A percentile compares a stretch with the other conserved stretches of the same genome.
These are phyloP conservation scores for Candida incommunis DNA, from an alignment of 805 yeast genomes.

Conservation along the genomic window DNA sequence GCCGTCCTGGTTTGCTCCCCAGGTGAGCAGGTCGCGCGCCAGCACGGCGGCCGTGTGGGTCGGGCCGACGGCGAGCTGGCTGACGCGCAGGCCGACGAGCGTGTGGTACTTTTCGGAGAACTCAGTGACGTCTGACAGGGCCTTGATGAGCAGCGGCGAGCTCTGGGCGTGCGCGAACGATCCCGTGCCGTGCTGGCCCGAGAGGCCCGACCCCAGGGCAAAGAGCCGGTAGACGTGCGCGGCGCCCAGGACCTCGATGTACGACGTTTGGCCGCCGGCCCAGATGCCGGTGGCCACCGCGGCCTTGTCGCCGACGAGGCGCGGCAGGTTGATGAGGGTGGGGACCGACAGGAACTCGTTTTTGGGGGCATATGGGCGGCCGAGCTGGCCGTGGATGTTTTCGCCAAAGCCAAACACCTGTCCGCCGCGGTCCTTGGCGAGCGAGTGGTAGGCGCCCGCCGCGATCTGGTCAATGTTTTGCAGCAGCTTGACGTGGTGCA, in stretches of 20 bases:
- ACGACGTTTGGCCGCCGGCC: conserved; percentile 62
- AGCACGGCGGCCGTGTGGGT: conserved; percentile 53
- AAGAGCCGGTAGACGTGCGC: conserved; percentile 19
- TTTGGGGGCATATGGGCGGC: conserved; percentile 48
- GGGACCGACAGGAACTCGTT: conserved; percentile 66
- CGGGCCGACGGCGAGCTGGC: conserved; percentile 43
- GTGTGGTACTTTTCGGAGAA: conserved; percentile 33
- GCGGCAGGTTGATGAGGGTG: conserved; percentile 29
- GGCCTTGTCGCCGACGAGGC: conserved; percentile 26
- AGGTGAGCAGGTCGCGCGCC: conserved; percentile 31
- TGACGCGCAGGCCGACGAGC: conserved; percentile 33
- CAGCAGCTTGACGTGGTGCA: conserved; percentile 44
- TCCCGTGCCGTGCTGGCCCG: conserved; percentile 78
- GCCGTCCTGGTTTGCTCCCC: conserved; percentile 79
- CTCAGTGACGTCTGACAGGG: conserved; percentile 34
- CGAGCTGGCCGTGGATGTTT: conserved; percentile 76
- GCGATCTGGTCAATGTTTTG: conserved; percentile 43
- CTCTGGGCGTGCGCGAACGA: conserved; percentile 60
- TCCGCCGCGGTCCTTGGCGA: conserved; percentile 56
- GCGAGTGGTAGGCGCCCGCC: conserved; percentile 58
- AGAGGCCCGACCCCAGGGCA: conserved; percentile 71
- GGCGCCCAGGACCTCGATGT: conserved; percentile 22
- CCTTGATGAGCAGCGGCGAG: conserved; percentile 45
- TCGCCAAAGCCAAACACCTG: conserved; percentile 76
- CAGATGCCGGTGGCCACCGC: conserved; percentile 26